Percentiles rank a stretch among this genome's conserved stretches.
These are phyloP conservation scores for Blumeriella jaapii DNA, from an alignment of 2,329 filamentous ascomycete genomes.

Conservation along the genomic window DNA sequence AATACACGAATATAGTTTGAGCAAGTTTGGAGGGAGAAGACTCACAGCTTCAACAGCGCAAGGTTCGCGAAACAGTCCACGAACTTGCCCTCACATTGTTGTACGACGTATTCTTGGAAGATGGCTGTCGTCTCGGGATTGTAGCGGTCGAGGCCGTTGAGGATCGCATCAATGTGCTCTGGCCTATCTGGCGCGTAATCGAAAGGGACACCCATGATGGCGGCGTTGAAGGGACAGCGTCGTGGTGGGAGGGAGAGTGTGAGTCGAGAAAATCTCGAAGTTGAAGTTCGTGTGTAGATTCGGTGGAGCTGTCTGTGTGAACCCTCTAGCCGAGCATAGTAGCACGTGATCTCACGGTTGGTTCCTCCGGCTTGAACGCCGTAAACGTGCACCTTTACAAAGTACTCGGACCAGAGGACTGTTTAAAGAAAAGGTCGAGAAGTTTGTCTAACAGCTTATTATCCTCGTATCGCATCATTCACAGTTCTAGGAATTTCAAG, in stretches of 20 bases:
- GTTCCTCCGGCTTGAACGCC: too few relatives aligned
- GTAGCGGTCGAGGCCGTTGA: constrained; percentile 95
- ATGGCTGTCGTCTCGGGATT: constrained; percentile 91
- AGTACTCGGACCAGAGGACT: too few relatives aligned
- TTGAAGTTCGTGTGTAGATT: not conserved
- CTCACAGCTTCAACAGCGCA: constrained; percentile 93
- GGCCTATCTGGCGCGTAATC: constrained; percentile 89
- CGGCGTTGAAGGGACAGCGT: too few relatives aligned
- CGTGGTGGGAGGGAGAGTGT: not conserved
- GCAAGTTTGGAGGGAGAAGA: constrained; percentile 27
- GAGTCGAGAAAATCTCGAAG: not conserved
- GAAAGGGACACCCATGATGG: constrained; percentile 37
- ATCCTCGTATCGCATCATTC: too few relatives aligned
- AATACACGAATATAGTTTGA: constrained; percentile 7
- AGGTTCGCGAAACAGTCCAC: constrained; percentile 96
- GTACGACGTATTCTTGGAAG: constrained; percentile 88
- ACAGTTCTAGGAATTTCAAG: too few relatives aligned
- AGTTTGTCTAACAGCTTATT: too few relatives aligned
- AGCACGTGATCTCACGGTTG: too few relatives aligned
- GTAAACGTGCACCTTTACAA: too few relatives aligned
- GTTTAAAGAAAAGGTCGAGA: too few relatives aligned
- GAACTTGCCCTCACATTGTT: constrained; percentile 90
- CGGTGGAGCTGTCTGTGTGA: too few relatives aligned
- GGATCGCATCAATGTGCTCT: constrained; percentile 82
- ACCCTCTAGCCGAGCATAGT: too few relatives aligned